These are phyloP conservation scores for Lycium ferocissimum DNA, from an alignment of 257 asterid genomes.

Conservation along the genomic window DNA sequence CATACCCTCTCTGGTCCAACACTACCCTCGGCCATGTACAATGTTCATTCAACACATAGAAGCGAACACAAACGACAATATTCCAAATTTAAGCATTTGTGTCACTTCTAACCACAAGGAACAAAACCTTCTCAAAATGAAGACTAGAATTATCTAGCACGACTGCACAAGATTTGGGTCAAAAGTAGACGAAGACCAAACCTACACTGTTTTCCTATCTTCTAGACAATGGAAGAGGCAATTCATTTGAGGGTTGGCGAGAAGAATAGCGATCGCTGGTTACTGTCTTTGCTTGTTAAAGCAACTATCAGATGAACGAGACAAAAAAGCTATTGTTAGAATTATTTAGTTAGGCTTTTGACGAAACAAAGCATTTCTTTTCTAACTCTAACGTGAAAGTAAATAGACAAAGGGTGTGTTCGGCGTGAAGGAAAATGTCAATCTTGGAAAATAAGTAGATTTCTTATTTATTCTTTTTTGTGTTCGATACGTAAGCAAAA, in stretches of 20 bases:
- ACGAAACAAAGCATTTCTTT: background rate
- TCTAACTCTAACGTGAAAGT: background rate
- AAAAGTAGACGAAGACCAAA: background rate
- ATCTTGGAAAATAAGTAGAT: no score
- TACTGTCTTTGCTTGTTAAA: background rate
- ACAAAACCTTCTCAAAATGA: no score
- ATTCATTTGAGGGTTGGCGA: background rate
- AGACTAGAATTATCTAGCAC: background rate
- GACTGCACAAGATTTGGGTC: background rate
- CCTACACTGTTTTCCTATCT: background rate
- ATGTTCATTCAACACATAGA: no score
- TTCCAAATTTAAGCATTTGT: no score
- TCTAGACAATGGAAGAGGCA: background rate
- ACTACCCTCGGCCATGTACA: no score
- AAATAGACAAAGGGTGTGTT: background rate
- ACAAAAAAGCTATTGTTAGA: background rate
- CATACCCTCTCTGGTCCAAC: no score
- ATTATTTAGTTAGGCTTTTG: background rate
- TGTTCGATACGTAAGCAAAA: no score
- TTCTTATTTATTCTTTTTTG: no score
- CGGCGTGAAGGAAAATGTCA: no score
- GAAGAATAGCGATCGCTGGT: background rate
- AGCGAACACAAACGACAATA: no score
- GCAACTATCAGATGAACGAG: background rate
- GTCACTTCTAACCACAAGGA: no score